These are phyloP conservation scores for Exophiala dermatitidis DNA, from an alignment of 2,329 filamentous ascomycete species.

Conservation along the genomic window DNA sequence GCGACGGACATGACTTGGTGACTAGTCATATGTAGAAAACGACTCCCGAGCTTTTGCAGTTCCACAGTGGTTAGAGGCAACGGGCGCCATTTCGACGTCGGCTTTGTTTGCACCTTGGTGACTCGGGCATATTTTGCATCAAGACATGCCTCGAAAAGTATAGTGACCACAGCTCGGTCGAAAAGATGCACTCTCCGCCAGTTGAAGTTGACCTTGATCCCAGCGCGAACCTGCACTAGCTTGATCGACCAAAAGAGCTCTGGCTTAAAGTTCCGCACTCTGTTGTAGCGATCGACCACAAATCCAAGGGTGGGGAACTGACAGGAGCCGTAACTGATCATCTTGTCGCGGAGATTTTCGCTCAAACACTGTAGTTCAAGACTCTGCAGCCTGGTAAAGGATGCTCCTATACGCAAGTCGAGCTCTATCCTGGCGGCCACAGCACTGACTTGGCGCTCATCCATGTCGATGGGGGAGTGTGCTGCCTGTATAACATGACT, in stretches of 20 bases:
- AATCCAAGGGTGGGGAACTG: slow-evolving; percentile 97
- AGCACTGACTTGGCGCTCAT: slow-evolving; percentile 78
- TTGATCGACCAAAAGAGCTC: slow-evolving; percentile 92
- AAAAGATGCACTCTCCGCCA: slow-evolving; percentile 82
- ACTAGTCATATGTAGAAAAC: slow-evolving; percentile 82
- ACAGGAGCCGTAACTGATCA: slow-evolving; percentile 86
- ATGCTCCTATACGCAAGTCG: slow-evolving; percentile 83
- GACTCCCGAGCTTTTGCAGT: slow-evolving; percentile 88
- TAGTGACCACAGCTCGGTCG: slow-evolving; percentile 70
- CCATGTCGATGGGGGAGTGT: slow-evolving; percentile 65
- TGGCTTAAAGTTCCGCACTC: slow-evolving; percentile 86
- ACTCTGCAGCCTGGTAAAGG: slow-evolving; percentile 84
- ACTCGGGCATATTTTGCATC: slow-evolving; percentile 69
- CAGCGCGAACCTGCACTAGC: slow-evolving; percentile 68
- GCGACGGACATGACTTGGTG: slow-evolving; percentile 81
- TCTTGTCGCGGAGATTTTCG: slow-evolving; percentile 55
- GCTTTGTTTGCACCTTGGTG: slow-evolving; percentile 78
- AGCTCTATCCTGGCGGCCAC: slow-evolving; percentile 85
- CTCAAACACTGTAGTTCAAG: slow-evolving; percentile 67
- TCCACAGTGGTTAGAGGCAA: slow-evolving; percentile 92
- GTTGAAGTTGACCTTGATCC: slow-evolving; percentile 71
- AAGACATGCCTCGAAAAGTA: slow-evolving; percentile 82
- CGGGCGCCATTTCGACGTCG: slow-evolving; percentile 89
- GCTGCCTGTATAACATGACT: slow-evolving; percentile 85
- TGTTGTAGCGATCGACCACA: slow-evolving; percentile 91